These are phyloP conservation scores for Aspergillus brasiliensis DNA, from an alignment of 2,329 filamentous ascomycete species.

Conservation along the genomic window DNA sequence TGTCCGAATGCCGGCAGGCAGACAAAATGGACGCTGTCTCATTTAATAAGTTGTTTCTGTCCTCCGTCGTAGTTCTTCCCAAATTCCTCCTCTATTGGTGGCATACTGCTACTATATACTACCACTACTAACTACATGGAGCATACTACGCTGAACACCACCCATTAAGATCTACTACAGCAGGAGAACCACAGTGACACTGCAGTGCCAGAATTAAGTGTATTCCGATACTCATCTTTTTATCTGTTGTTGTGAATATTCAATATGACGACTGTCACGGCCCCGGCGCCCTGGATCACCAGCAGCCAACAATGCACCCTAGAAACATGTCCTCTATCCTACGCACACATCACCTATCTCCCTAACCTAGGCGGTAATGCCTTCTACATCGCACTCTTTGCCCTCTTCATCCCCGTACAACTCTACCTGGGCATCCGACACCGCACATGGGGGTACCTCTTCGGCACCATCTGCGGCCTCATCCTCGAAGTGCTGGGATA, in stretches of 20 bases:
- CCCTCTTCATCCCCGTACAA: neutral
- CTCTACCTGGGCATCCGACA: neutral
- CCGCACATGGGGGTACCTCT: neutral
- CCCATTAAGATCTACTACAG: neutral
- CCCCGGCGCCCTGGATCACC: neutral
- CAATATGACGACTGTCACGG: neutral
- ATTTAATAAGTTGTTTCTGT: neutral
- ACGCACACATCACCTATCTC: neutral
- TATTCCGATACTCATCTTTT: no score
- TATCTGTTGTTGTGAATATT: no score
- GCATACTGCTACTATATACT: no score
- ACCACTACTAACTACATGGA: no score
- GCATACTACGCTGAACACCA: neutral
- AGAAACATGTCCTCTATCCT: neutral
- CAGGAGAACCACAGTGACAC: no score
- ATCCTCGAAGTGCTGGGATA: neutral
- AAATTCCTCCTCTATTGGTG: no score
- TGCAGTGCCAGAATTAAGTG: no score
- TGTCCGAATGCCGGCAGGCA: neutral
- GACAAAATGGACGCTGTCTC: neutral
- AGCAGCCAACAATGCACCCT: neutral
- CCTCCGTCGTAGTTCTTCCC: no score
- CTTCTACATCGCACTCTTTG: constrained; percentile 1
- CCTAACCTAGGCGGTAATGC: constrained; percentile 3
- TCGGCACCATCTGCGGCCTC: neutral